Percentiles rank a stretch among this genome's conserved stretches.
These are phyloP conservation scores for Irpex sp. DNA, from an alignment of 1,284 basidiomycete species.

Conservation along the genomic window DNA sequence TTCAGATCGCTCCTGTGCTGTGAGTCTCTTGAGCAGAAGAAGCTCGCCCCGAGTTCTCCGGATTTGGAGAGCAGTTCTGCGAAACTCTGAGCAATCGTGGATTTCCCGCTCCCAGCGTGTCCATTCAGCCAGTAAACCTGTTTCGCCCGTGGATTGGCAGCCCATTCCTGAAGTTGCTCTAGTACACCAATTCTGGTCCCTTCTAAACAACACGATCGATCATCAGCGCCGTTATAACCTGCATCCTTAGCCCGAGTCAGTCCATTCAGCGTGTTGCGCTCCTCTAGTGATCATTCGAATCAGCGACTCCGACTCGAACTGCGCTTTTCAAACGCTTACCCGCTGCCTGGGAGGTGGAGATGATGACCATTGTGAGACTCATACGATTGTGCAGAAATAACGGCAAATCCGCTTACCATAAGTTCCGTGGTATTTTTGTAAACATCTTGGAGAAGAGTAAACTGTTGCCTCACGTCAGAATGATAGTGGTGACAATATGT, in stretches of 20 bases:
- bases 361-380: neutral
- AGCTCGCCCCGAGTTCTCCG: conserved; percentile 18
- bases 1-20: conserved; percentile 11
- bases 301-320: neutral
- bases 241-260: neutral
- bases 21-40: conserved; percentile 20
- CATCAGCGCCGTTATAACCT: neutral
- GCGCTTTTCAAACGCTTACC: neutral
- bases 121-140: conserved; percentile 13
- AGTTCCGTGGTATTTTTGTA: neutral
- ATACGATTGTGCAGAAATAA: neutral
- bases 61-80: neutral
- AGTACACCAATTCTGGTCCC: neutral
- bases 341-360: neutral
- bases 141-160: neutral
- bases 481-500: neutral
- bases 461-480: neutral
- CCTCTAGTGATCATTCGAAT: neutral
- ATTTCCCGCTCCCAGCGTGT: conserved; percentile 14
- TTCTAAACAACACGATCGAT: neutral
- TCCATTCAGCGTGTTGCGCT: neutral
- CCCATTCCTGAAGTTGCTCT: neutral
- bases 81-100: conserved; percentile 13
- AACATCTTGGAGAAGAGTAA: neutral
- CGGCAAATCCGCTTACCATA: neutral